These are phyloP conservation scores for Teunomyces gatunensis DNA, from an alignment of 805 yeast genomes.

Conservation along the genomic window DNA sequence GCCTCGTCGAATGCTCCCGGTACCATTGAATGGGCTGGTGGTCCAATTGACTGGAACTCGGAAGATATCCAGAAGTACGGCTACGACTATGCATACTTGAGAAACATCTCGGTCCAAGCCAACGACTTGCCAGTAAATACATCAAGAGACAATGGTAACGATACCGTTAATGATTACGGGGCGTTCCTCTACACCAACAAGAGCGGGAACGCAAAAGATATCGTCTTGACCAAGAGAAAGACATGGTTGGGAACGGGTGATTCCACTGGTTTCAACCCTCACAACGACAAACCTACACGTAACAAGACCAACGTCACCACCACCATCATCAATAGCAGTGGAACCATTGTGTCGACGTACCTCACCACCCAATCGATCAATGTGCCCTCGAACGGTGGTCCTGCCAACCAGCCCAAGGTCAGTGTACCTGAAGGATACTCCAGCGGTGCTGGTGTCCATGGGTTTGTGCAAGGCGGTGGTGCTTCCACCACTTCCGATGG, in stretches of 20 bases:
- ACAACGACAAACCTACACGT: conserved; percentile 20
- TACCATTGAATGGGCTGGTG: conserved; percentile 86
- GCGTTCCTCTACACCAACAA: conserved; percentile 47
- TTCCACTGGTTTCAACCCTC: conserved; percentile 66
- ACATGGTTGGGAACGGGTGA: conserved; percentile 59
- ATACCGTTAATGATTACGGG: conserved; percentile 50
- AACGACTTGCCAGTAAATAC: conserved; percentile 62
- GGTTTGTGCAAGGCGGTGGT: neutral
- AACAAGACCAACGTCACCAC: conserved; percentile 5
- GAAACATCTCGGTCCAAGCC: conserved; percentile 60
- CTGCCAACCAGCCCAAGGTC: conserved; percentile 2
- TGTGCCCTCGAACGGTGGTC: conserved; percentile 4
- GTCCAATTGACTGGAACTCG: conserved; percentile 78
- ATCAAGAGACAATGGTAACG: conserved; percentile 32
- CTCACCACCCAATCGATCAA: conserved; percentile 4
- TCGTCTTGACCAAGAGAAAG: conserved; percentile 61
- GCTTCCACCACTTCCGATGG: conserved; percentile 2
- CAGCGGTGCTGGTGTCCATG: neutral
- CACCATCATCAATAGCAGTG: conserved; percentile 3
- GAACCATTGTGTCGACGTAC: neutral
- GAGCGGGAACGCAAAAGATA: conserved; percentile 31
- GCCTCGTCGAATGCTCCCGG: conserved; percentile 51
- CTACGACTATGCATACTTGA: conserved; percentile 70
- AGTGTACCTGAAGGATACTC: neutral
- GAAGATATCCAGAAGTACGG: conserved; percentile 71